A percentile compares a stretch with the other conserved stretches of the same genome.
phyloP scores from a whole-genome alignment of 345 rosid species.

The Cardamine resedifolia region DNA sequence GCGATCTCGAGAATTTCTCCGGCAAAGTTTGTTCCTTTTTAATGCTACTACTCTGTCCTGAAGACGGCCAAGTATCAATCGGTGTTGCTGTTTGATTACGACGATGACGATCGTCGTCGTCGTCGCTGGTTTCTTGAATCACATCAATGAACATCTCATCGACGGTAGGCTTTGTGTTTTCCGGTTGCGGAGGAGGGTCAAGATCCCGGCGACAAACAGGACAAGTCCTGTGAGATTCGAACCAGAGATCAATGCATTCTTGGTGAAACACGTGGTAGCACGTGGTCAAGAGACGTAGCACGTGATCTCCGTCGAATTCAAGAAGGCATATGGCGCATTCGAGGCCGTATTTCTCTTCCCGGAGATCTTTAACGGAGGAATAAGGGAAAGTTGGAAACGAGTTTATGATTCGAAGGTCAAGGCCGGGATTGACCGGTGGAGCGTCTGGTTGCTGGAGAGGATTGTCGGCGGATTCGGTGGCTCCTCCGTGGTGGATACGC shows the following conservation, averaged over 20 bases:
- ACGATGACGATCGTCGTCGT: constrained; percentile 2
- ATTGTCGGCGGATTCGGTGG: constrained; percentile 35
- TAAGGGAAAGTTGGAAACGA: constrained; percentile 64
- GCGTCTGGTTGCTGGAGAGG: constrained; percentile 4
- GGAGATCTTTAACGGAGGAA: constrained; percentile 59
- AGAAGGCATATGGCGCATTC: constrained; percentile 83
- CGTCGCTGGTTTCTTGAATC: constrained; percentile 41
- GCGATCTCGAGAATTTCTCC: constrained; percentile 56
- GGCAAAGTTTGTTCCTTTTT: constrained; percentile 24
- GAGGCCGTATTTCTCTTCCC: constrained; percentile 54
- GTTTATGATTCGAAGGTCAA: constrained; percentile 54
- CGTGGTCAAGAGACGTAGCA: constrained; percentile 62
- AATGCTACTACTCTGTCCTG: constrained; percentile 26
- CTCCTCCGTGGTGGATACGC: constrained; percentile 40
- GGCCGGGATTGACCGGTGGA: constrained; percentile 41
- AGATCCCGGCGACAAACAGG: constrained; percentile 82
- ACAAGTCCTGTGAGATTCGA: constrained; percentile 65
- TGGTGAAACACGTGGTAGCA: constrained; percentile 83
- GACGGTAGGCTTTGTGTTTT: constrained; percentile 22
- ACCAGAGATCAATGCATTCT: constrained; percentile 91
- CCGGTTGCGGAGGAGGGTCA: constrained; percentile 47
- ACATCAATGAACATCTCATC: constrained; percentile 52
- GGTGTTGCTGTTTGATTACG: constrained; percentile 23
- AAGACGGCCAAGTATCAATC: constrained; percentile 37
- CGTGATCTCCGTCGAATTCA: constrained; percentile 63